Conservation (phyloP, 305 asterid genomes). For the Solanum aculeatissimum region DNA sequence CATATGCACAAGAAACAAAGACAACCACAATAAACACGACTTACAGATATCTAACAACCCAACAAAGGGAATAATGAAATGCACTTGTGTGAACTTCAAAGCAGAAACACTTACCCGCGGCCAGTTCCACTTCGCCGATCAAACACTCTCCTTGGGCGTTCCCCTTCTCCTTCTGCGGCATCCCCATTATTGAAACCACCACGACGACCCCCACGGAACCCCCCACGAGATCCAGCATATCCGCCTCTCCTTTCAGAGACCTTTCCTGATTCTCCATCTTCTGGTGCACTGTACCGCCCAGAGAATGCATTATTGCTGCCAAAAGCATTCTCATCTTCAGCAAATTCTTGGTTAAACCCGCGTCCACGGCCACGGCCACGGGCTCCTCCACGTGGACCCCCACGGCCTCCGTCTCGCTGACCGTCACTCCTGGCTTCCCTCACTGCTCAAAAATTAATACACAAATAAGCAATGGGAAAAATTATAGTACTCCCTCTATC, state of each 20-base stretch:
- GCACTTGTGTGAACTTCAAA: not conserved
- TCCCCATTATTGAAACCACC: conserved; percentile 50
- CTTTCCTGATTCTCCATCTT: conserved; percentile 40
- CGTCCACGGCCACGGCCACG: conserved; percentile 42
- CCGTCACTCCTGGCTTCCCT: conserved; percentile 39
- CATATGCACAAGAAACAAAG: not conserved
- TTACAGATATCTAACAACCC: not conserved
- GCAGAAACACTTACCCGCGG: conserved; percentile 39
- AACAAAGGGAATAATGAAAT: not conserved
- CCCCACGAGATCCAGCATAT: conserved; percentile 42
- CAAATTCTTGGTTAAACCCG: conserved; percentile 32
- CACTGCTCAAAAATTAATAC: conserved; percentile 16
- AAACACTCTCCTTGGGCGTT: conserved; percentile 38
- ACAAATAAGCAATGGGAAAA: not conserved
- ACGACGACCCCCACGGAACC: conserved; percentile 60
- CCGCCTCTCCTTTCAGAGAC: conserved; percentile 36
- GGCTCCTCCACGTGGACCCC: conserved; percentile 34
- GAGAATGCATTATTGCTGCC: conserved; percentile 33
- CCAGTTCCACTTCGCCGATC: conserved; percentile 72
- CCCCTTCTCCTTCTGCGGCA: conserved; percentile 27
- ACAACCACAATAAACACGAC: not conserved
- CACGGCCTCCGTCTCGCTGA: conserved; percentile 40
- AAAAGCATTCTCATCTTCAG: conserved; percentile 25
- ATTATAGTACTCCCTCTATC: not conserved
- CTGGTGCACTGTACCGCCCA: conserved; percentile 28